A percentile compares a stretch with the other conserved stretches of the same genome.
Conservation (phyloP, 352 stramenopile genomes). For the Phytophthora fragariae region DNA sequence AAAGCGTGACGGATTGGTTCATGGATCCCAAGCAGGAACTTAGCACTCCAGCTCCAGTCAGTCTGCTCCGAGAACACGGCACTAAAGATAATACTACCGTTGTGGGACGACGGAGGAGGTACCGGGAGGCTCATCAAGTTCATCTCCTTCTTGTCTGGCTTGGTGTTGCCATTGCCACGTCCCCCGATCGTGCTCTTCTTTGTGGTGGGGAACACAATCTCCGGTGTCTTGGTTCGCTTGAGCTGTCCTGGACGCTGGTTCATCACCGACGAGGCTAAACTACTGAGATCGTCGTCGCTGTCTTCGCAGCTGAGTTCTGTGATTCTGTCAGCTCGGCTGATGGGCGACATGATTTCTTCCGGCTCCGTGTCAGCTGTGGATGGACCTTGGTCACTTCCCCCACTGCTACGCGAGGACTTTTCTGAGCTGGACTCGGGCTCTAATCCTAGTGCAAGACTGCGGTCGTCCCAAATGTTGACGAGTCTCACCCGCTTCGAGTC, state of each 20-base stretch:
- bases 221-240: conserved; percentile 39
- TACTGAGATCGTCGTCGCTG: conserved; percentile 44
- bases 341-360: conserved; percentile 56
- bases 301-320: conserved; percentile 57
- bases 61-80: conserved; percentile 61
- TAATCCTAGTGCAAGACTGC: conserved; percentile 34
- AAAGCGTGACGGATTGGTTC: conserved; percentile 84
- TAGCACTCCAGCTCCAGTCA: conserved; percentile 73
- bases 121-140: conserved; percentile 49
- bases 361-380: conserved; percentile 45
- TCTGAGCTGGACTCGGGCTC: conserved; percentile 13
- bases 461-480: conserved; percentile 70
- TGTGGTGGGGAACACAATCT: conserved; percentile 38
- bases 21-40: conserved; percentile 77
- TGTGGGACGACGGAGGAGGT: conserved; percentile 57
- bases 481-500: conserved; percentile 26
- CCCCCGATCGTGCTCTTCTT: conserved; percentile 21
- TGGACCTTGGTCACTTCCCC: conserved; percentile 26
- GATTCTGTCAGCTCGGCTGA: conserved; percentile 51
- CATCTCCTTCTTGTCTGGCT: conserved; percentile 32
- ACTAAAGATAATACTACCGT: conserved; percentile 76
- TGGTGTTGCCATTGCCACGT: conserved; percentile 5
- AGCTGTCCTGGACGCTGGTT: conserved; percentile 31
- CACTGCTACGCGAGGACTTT: conserved; percentile 13
- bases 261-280: conserved; percentile 25